Evolutionary conservation across 2,329 filamentous ascomycete species (phyloP).

Genomic region (Colletotrichum orbiculare): DNA sequence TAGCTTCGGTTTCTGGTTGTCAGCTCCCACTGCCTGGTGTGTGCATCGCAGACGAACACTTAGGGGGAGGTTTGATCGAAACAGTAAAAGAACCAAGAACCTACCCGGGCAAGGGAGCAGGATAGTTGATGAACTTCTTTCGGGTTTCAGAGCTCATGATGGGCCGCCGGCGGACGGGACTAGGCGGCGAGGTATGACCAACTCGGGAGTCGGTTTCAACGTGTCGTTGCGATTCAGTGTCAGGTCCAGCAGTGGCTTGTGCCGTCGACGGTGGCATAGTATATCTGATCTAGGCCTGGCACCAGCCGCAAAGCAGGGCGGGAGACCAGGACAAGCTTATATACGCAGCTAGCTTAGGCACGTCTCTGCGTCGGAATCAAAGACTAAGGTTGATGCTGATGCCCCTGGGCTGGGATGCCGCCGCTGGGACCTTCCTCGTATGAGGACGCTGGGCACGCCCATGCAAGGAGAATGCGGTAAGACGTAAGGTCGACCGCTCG

Average conservation of each 20-base stretch:
- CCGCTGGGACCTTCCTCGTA: constrained; percentile 32
- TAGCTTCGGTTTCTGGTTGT: background rate
- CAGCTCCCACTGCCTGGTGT: background rate
- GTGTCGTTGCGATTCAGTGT: constrained; percentile 5
- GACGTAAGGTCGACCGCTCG: constrained; percentile 13
- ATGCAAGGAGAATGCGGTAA: constrained; percentile 31
- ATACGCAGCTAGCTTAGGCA: constrained; percentile 21
- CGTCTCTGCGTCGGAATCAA: constrained; percentile 20
- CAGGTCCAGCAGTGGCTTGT: background rate
- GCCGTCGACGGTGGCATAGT: constrained; percentile 23
- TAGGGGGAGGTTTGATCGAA: background rate
- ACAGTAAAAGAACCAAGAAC: constrained; percentile 29
- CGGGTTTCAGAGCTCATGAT: constrained; percentile 33
- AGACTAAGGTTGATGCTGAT: constrained; percentile 28
- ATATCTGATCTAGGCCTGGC: background rate
- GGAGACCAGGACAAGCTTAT: constrained; percentile 30
- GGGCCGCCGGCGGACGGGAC: constrained; percentile 16
- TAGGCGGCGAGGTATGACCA: background rate
- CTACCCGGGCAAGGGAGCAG: constrained; percentile 49
- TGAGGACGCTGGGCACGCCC: constrained; percentile 22
- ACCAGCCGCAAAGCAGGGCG: background rate
- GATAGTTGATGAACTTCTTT: constrained; percentile 49
- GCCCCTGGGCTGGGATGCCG: constrained; percentile 26
- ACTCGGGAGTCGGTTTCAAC: background rate
- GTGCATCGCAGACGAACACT: constrained; percentile 9